phyloP scores from a whole-genome alignment of 1,139 yeast genomes.

The Pichia sp. region DNA sequence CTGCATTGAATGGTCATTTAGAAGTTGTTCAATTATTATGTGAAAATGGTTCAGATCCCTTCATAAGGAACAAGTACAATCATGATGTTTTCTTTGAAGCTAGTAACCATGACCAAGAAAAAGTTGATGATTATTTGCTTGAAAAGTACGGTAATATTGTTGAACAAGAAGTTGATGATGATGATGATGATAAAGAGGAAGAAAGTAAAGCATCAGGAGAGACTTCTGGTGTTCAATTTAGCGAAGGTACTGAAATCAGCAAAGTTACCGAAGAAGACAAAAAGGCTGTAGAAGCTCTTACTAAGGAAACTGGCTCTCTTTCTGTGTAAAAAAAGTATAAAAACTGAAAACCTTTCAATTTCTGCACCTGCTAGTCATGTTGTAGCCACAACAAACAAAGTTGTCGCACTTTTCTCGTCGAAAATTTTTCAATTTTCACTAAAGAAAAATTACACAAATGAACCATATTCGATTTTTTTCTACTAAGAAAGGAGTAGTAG shows the following conservation, averaged over 20 bases:
- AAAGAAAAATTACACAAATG: background rate
- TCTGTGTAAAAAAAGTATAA: conserved; percentile 7
- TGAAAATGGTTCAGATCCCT: conserved; percentile 77
- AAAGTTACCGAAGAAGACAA: conserved; percentile 31
- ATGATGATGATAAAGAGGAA: conserved; percentile 40
- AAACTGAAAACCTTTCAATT: background rate
- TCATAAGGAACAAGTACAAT: conserved; percentile 61
- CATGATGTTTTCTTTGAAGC: conserved; percentile 90
- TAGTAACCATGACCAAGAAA: conserved; percentile 60
- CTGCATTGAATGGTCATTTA: conserved; percentile 79
- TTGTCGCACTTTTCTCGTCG: background rate
- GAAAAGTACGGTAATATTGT: conserved; percentile 69
- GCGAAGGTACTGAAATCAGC: conserved; percentile 18
- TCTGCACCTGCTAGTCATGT: background rate
- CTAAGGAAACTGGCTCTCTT: conserved; percentile 20
- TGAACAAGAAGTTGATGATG: conserved; percentile 56
- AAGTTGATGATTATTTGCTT: conserved; percentile 66
- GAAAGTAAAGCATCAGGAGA: conserved; percentile 32
- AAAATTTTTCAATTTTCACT: background rate
- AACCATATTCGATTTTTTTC: background rate
- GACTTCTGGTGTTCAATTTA: conserved; percentile 18
- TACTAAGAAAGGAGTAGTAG: background rate
- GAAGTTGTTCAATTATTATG: conserved; percentile 63
- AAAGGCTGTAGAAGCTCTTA: conserved; percentile 32
- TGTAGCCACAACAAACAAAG: background rate